Conservation (phyloP, 306 rosid genomes). For the Rosa lucieae region DNA sequence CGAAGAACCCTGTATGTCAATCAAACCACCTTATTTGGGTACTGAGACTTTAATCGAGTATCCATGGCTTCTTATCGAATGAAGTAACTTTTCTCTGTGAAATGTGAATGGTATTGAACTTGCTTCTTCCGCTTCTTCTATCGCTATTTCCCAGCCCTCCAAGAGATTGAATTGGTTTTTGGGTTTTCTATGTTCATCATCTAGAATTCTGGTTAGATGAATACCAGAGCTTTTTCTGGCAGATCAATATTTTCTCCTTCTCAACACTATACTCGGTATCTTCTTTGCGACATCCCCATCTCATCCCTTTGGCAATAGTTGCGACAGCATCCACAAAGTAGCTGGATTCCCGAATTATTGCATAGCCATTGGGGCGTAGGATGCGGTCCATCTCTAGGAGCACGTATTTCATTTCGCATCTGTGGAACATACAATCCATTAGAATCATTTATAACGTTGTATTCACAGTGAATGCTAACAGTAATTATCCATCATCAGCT, state of each 20-base stretch:
- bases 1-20: constrained; percentile 45
- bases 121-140: constrained; percentile 39
- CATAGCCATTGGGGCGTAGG: constrained; percentile 71
- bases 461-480: not conserved
- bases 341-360: constrained; percentile 71
- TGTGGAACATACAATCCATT: constrained; percentile 32
- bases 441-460: constrained; percentile 18
- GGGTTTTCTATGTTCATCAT: constrained; percentile 37
- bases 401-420: constrained; percentile 91
- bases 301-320: constrained; percentile 62
- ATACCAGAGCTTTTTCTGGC: constrained; percentile 92
- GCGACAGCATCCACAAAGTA: constrained; percentile 78
- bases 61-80: constrained; percentile 34
- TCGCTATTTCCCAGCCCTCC: constrained; percentile 30
- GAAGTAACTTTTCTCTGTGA: constrained; percentile 47
- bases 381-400: constrained; percentile 95
- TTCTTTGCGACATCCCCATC: constrained; percentile 83
- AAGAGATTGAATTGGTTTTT: constrained; percentile 18
- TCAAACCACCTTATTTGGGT: constrained; percentile 65
- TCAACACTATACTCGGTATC: constrained; percentile 62
- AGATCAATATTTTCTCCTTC: constrained; percentile 81
- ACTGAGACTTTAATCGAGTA: constrained; percentile 43
- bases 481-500: not conserved
- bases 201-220: constrained; percentile 57
- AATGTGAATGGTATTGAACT: constrained; percentile 44